Conservation (phyloP, 768 basidiomycete genomes). For the Agaricus blazei region DNA sequence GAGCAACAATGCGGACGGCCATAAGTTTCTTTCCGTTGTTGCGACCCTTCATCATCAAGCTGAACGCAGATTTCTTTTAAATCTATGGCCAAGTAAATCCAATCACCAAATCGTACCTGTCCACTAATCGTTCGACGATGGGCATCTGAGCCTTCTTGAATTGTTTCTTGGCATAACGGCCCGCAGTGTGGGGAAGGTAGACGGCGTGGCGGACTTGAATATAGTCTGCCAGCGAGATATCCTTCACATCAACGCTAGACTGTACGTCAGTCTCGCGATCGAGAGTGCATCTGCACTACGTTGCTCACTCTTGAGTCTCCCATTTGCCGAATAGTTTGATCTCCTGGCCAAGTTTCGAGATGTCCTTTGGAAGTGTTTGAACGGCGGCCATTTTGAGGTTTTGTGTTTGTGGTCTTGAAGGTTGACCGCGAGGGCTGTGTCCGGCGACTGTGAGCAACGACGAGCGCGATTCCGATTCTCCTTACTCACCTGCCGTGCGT, state of each 20-base stretch:
- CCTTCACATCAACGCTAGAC: slow-evolving; percentile 92
- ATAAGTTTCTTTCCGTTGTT: slow-evolving; percentile 99
- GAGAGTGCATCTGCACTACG: not conserved
- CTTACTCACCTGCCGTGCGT: slow-evolving; percentile 27
- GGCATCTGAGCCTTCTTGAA: slow-evolving; percentile 99
- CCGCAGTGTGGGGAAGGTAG: slow-evolving; percentile 97
- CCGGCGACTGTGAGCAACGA: slow-evolving; percentile 23
- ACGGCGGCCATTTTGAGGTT: slow-evolving; percentile 50
- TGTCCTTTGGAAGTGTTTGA: slow-evolving; percentile 76
- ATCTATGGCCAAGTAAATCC: not conserved
- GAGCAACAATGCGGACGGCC: slow-evolving; percentile 97
- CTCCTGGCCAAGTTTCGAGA: slow-evolving; percentile 76
- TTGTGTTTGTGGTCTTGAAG: slow-evolving; percentile 22
- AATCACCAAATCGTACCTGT: slow-evolving; percentile 58
- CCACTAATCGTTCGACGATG: slow-evolving; percentile 98
- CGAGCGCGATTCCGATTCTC: slow-evolving; percentile 22
- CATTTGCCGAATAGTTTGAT: slow-evolving; percentile 99
- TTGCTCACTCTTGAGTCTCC: slow-evolving; percentile 92
- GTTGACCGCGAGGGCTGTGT: slow-evolving; percentile 23
- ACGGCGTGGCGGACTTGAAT: slow-evolving; percentile 98
- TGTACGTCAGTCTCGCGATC: slow-evolving; percentile 6
- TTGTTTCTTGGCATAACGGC: slow-evolving; percentile 99
- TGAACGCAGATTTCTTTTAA: slow-evolving; percentile 23
- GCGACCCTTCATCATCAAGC: slow-evolving; percentile 99
- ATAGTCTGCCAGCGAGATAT: slow-evolving; percentile 98